Base-by-base conservation (phyloP, 148 eudicot genomes). In the Rhododendron griersonianum region DNA sequence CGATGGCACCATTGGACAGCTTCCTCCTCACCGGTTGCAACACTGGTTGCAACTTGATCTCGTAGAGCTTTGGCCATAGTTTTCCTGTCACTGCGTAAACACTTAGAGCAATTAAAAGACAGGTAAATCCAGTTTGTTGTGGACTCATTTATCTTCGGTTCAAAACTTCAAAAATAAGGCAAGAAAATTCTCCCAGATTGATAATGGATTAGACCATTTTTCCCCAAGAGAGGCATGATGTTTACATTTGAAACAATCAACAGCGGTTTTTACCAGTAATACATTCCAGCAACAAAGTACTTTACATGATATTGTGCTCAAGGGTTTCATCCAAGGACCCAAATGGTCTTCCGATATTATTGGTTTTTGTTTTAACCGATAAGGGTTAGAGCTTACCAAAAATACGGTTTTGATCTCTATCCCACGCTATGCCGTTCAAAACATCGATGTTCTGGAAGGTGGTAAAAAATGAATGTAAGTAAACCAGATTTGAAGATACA, bases 341-440 rank as follows among this genome's bases (percentile, higher is more conserved):
- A 25, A 25, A 14, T 35, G 45, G 47, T 37, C 37, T 69, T 69
- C 9, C 14, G 7, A 2, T 7, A 74, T 74, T 28, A 11, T 15
- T 7, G 1, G 6, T 25, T 48, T 47, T 78, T 1, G 30, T 39
- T 19, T 61, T 37, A 59, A 3, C 23, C 7, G n/a, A 30, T 41
- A 85, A 83, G 77, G 7, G 30, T 9, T 51, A 63, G 44, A 89
- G 80, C 95, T 91, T 86, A 97, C 99, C 96, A 88, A 97, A 97
- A 83, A 97, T 53, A 14, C 98, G 95, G 65, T 92, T 84, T 23
- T 77, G 83, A 6, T 89, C 90, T 53, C 87, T 81, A 80, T 97
- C 98, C 99, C 98, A 97, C 19, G 99, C 99, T 88, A 97, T 97
- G 92, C 99, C 99, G 83, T 97, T 97, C 88, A 97, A 88, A 83